Evolutionary conservation across 148 eudicot species (phyloP), one percentile per base, ranked within the genome.

Genomic region (Cornus controversa): DNA sequence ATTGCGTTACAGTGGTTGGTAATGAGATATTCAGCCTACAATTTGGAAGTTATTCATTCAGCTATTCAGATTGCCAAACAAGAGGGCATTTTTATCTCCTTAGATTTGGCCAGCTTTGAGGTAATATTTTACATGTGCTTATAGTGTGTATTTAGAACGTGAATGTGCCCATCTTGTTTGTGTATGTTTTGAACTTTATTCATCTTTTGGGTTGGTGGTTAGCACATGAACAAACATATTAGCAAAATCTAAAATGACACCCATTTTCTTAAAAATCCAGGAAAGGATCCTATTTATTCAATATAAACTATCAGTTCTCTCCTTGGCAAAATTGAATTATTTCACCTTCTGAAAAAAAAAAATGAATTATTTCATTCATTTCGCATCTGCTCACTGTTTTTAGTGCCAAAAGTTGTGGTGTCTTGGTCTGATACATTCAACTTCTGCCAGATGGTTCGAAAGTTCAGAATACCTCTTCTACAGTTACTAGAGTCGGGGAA

Each of bases 81-180:
- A 75, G 97, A 93, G 81, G 91, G 93, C 16, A 82, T 96, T 76
- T 83, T 74, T 58, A 86, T 93, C 45, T 92, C 99, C 74, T 87
- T 96, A 67, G 99, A 96, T 81, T 88, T 96, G 74, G 99, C 99
- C 79, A 96, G 99, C 77, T 96, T 96, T 83, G 99, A 96, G 99
- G 99, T 96, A 84, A 69, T 62, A 54, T 77, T 31, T 3, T 45
- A 14, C 60, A 0, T 31, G 28, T 13, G 31, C 62, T 67, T 66
- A 27, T 66, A 27, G 7, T 1, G 14, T 10, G 27, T 69, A 29
- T 69, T 13, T 57, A 40, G 28, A 73, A 71, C 63, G 26, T 47
- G 37, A 50, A 34, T 22, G 50, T 7, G 63, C 42, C 65, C 20
- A 22, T 60, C 22, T 60, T 20, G 8, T 60, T 54, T 50, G 20